Base-by-base conservation (phyloP, 805 yeast species). In the Saturnispora sekii region DNA sequence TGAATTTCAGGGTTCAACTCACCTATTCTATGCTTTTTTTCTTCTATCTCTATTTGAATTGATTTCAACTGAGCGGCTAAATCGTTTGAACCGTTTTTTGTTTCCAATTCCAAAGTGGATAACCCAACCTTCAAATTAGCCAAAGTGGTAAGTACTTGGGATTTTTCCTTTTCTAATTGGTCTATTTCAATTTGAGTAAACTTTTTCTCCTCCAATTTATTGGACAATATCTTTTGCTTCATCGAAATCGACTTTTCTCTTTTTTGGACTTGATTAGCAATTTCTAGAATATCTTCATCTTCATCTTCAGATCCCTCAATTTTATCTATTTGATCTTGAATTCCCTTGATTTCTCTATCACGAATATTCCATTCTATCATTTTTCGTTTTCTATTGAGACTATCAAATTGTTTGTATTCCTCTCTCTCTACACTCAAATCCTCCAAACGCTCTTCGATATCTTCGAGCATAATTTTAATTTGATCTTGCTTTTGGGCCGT, bases 371-470 rank as follows among this genome's bases (percentile, higher is more conserved):
- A 88, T 53, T 89, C 95, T 14, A 77, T 70, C 30, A 79, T 73
- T 56, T 86, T 83, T 51, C 83, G 77, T 46, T 74, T 71, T 47
- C 74, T 77, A 52, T 84, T 93, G 26, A 80, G 66, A 16, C 66
- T 68, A 55, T 85, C 94, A 58, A 70, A 87, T 43, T 74, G 72
- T 52, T 77, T 79, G 51, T 88, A 68, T 56, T 86, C 95, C 45
- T 74, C 73, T 46, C 81, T 81, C 59, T 93, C 97, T 41, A 79
- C 70, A 57, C 83, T 86, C 53, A 93, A 73, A 62, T 88, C 96
- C 3, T 74, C 66, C 40, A 90, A 68, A 55, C 95, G 71, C 38
- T 75, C 80, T 47, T 81, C 79, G 38, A 88, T 78, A 48, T 81
- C 81, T 15, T 63, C 62, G 54, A 90, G 67, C 61, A 86, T 79